Conservation (phyloP, 2,329 filamentous ascomycete species). For the Ceratocystis diversiconidia region DNA sequence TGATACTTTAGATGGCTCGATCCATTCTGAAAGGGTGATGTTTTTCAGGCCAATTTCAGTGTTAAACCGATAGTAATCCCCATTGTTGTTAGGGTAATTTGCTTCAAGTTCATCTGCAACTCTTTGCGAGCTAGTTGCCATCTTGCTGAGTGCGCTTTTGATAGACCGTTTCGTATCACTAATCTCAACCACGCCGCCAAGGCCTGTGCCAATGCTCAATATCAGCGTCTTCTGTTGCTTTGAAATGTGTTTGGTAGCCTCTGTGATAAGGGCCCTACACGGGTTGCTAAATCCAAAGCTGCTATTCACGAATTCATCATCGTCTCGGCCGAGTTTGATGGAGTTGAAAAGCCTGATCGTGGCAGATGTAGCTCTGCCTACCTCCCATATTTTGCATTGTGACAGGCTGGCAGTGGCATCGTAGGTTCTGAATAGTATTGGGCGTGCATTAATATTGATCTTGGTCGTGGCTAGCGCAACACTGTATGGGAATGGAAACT, state of each 20-base stretch:
- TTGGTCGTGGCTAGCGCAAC: not conserved
- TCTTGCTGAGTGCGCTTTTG: conserved; percentile 1
- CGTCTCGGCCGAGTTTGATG: conserved; percentile 22
- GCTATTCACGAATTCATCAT: conserved; percentile 23
- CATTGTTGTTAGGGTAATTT: no score
- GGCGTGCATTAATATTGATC: conserved; percentile 15
- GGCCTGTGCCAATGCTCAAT: conserved; percentile 23
- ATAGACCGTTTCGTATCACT: no score
- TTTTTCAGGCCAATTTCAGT: conserved; percentile 22
- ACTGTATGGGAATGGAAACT: not conserved
- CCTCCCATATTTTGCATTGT: conserved; percentile 23
- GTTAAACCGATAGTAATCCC: conserved; percentile 20
- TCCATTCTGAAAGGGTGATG: conserved; percentile 22
- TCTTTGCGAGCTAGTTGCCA: conserved; percentile 1
- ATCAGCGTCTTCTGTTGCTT: conserved; percentile 14
- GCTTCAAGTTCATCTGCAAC: not conserved
- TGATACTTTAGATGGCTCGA: conserved; percentile 20
- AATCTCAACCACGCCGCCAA: conserved; percentile 19
- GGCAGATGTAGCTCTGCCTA: conserved; percentile 23
- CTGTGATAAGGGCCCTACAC: conserved; percentile 23
- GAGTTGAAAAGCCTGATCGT: conserved; percentile 24
- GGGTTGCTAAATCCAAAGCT: conserved; percentile 26
- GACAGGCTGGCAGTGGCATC: conserved; percentile 19
- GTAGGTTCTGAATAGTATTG: conserved; percentile 23
- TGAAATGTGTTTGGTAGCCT: conserved; percentile 22